Conservation (phyloP, 148 eudicot genomes). For the Nepenthes mirabilis region DNA sequence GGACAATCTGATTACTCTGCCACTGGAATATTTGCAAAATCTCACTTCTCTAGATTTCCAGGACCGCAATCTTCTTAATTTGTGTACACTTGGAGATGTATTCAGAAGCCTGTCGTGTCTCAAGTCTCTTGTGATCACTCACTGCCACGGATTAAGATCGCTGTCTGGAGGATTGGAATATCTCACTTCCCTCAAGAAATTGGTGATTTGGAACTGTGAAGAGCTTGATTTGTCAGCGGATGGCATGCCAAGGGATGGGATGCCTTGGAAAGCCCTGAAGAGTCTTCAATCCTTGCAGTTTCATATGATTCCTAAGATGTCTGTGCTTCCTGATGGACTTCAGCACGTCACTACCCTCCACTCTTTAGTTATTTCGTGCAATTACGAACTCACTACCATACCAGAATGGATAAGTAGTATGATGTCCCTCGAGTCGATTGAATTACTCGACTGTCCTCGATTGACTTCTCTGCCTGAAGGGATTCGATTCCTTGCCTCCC, state of each 20-base stretch:
- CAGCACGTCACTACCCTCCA: slow-evolving; percentile 5
- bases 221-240: slow-evolving; percentile 7
- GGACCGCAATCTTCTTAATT: neutral
- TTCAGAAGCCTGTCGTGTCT: neutral
- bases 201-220: neutral
- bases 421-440: slow-evolving; percentile 2
- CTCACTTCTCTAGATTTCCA: neutral
- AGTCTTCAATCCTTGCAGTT: slow-evolving; percentile 8
- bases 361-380: neutral
- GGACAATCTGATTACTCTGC: slow-evolving; percentile 2
- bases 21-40: neutral
- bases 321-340: slow-evolving; percentile 9
- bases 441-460: slow-evolving; percentile 1
- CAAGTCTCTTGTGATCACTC: neutral
- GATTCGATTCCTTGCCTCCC: slow-evolving; percentile 4
- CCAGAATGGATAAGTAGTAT: slow-evolving; percentile 10
- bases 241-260: neutral
- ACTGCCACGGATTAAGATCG: slow-evolving; percentile 1
- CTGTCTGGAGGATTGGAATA: slow-evolving; percentile 7
- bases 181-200: slow-evolving; percentile 6
- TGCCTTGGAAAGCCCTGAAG: slow-evolving; percentile 14
- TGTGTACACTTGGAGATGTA: neutral
- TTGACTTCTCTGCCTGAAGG: slow-evolving; percentile 14
- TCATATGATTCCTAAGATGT: neutral
- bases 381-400: neutral